These are phyloP conservation scores for Fusarium robinianum DNA, from an alignment of 2,329 filamentous ascomycete genomes.

Conservation along the genomic window DNA sequence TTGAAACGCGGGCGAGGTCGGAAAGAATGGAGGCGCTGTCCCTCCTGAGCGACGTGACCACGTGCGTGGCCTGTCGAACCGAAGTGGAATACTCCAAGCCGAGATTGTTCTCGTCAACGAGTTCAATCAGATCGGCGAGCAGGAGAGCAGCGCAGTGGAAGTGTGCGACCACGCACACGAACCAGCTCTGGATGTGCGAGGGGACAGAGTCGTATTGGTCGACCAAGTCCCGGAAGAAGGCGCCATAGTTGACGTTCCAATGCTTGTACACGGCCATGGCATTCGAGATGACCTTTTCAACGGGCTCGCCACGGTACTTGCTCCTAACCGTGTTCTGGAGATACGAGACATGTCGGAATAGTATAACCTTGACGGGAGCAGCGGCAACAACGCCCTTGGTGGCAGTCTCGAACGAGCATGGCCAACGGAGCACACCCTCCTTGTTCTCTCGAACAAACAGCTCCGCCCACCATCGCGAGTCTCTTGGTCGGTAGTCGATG, in stretches of 20 bases:
- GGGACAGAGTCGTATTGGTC: conserved; percentile 55
- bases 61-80: conserved; percentile 36
- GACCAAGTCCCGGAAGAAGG: conserved; percentile 57
- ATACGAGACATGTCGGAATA: conserved; percentile 60
- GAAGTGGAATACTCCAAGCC: conserved; percentile 35
- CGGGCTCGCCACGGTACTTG: conserved; percentile 39
- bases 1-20: conserved; percentile 53
- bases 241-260: conserved; percentile 57
- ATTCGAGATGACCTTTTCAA: conserved; percentile 55
- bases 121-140: conserved; percentile 57
- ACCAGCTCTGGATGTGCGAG: conserved; percentile 62
- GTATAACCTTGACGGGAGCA: conserved; percentile 61
- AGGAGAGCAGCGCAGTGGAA: conserved; percentile 62
- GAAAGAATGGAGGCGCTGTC: conserved; percentile 52
- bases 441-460: conserved; percentile 42
- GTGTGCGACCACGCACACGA: conserved; percentile 59
- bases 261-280: conserved; percentile 57
- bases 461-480: conserved; percentile 41
- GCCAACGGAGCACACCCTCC: conserved; percentile 49
- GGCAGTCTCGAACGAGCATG: conserved; percentile 58
- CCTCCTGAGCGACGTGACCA: conserved; percentile 48
- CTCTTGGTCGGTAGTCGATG: conserved; percentile 26
- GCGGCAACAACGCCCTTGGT: conserved; percentile 55
- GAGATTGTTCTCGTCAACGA: conserved; percentile 49
- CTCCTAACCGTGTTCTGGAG: conserved; percentile 57